Evolutionary conservation across 441 rosid genomes (phyloP).

Genomic region (Theobroma grandiflorum): DNA sequence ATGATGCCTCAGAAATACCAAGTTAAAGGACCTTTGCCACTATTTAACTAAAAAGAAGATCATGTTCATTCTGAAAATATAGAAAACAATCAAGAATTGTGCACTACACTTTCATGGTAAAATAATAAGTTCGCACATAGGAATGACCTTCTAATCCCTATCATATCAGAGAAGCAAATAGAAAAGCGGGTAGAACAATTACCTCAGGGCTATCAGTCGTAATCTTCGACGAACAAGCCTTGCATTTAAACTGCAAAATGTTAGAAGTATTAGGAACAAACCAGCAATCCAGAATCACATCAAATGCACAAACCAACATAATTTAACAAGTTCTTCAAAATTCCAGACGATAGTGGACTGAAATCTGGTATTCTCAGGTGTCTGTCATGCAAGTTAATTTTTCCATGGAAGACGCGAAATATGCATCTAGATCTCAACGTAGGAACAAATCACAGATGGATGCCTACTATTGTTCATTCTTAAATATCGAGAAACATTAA

Average conservation of each 20-base stretch:
- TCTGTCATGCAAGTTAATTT: background rate
- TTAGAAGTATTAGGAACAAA: background rate
- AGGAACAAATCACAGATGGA: background rate
- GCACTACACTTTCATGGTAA: background rate
- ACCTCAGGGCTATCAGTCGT: constrained; percentile 85
- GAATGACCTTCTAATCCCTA: background rate
- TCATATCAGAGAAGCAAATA: constrained; percentile 12
- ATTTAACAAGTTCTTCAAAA: background rate
- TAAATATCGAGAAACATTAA: background rate
- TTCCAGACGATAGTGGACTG: background rate
- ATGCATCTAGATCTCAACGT: background rate
- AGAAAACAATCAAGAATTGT: constrained; percentile 2
- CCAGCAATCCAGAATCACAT: background rate
- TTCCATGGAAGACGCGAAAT: background rate
- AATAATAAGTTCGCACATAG: background rate
- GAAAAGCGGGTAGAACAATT: constrained; percentile 25
- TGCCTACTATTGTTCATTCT: background rate
- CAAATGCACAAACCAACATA: constrained; percentile 2
- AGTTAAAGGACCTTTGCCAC: background rate
- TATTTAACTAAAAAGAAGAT: no score
- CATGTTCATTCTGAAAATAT: constrained; percentile 1
- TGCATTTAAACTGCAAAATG: constrained; percentile 71
- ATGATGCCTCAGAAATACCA: constrained; percentile 8
- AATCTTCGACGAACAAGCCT: constrained; percentile 81
- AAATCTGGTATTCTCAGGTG: constrained; percentile 1